Base-by-base conservation (phyloP, 2,329 filamentous ascomycete species). In the Leptographium radiaticola region DNA sequence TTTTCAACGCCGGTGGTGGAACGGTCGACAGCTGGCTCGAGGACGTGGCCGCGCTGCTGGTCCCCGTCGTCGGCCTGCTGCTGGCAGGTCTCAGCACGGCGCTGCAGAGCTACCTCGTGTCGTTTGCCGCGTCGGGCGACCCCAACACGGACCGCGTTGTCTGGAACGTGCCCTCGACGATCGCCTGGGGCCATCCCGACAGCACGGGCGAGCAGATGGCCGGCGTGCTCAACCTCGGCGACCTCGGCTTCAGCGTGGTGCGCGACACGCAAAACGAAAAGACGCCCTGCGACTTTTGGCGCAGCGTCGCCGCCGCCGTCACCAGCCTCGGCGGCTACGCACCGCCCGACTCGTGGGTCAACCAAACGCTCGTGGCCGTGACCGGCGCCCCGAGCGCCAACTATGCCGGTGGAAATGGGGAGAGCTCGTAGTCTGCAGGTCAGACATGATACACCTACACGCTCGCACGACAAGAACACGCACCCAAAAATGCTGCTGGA, bases 101-200 rank as follows among this genome's bases (percentile, higher is more conserved):
- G 1, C 63, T 69, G 59, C 70, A 73, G 59, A 67, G 64, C 53
- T 72, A 73, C 55, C 59, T 71, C 13, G 63, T 67, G 6, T 68
- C 65, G 13, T 71, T 70, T 56, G 65, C 65, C n/a, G 61, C 65
- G 16, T 64, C 62, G 2, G 70, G 70, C 1, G 62, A 72, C 54
- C 71, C 70, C 12, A 72, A 72, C 57, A 67, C 59, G 1, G 9
- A 47, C 46, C 54, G 54, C 30, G 48, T 38, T 18, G 62, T 64
- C 36, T 53, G 58, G 7, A 66, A 66, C 34, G n/a, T 70, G 7
- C 67, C 68, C 39, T 60, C 65, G 2, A 66, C 68, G 2, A 59
- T 67, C 10, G 51, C 60, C 8, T 71, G 70, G 67, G 59, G 63
- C 16, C 63, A 65, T 40, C 64, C 66, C 9, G 54, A 57, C 20